Base-by-base conservation (phyloP, 805 yeast genomes). In the Sugiyamaella floridensis region DNA sequence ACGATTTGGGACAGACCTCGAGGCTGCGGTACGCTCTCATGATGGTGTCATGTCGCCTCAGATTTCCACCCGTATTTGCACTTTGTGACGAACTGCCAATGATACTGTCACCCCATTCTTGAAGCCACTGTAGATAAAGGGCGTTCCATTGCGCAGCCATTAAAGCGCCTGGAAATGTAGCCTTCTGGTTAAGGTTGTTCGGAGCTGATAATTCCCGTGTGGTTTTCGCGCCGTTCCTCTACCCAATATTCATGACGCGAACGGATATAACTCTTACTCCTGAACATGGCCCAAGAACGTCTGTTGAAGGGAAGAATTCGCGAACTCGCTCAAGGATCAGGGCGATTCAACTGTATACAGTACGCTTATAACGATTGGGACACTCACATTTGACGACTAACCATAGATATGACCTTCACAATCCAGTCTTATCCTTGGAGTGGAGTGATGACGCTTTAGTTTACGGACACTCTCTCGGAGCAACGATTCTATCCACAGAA, bases 1-100 rank as follows among this genome's bases (percentile, higher is more conserved):
- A 74, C 11, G 71, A 69, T 0, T 66, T 73, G 0, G 76, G 76
- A 49, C 73, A 71, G 2, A 69, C 69, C 44, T 70, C 64, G 22
- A 89, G 62, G 32, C 77, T 73, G 26, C 74, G 80, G 48, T 77
- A 63, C 0, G 95, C 95, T 55, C 75, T 74, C 49, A 70, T 67
- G 60, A 82, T 82, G 0, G 80, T 75, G 47, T 75, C 60, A 45
- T 51, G 34, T 18, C 28, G 43, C 14, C 52, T 7, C n/a, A 14
- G 43, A 3, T 14, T 41, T 2, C 37, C 14, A 41, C 19, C 41
- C 15, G 11, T 20, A 34, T 37, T 46, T 51, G 40, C 15, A 22
- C 29, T 34, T 8, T 34, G 49, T 47, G 20, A 34, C 40, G 41
- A 37, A 28, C 20, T 11, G 46, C 29, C 10, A 50, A 7, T 4